Base-by-base conservation (phyloP, 2,329 filamentous ascomycete species). In the Kalmusia sp. region DNA sequence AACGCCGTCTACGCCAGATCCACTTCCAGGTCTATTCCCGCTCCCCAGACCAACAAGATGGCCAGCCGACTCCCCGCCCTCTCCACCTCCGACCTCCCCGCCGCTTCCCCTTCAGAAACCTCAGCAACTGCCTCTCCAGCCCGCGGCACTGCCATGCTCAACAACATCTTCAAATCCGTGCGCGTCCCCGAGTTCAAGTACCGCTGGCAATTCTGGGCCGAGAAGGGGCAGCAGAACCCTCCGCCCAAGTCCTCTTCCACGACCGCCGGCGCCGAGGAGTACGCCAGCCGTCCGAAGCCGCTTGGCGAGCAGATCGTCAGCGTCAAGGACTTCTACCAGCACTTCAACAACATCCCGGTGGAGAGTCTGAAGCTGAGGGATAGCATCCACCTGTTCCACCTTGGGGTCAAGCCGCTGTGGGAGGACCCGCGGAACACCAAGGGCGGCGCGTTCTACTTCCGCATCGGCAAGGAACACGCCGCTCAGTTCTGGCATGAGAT, bases 391-490 rank as follows among this genome's bases (percentile, higher is more conserved):
- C 87, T 93, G 73, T 91, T 90, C 77, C 91, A 91, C 85, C 82
- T 88, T 63, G 87, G 91, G 63, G 90, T 93, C 74, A 89, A 91
- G 79, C 91, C 89, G 17, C 85, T 92, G 37, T 90, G 92, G 82
- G 91, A 93, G 77, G 93, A 98, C 72, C 85, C 90, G 34, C 87
- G 95, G 66, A 97, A 97, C 76, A 81, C 89, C 54, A 83, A 87
- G 57, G 93, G 93, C 47, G 93, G 93, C 44, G 89, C 90, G 72
- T 97, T 92, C 92, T 96, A 92, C 19, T 96, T 98, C 76, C 87
- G 93, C 45, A 88, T 97, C 38, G 87, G 88, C 59, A 96, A 96
- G 80, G 82, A 81, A 57, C 82, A 84, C 31, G 82, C 81, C 2
- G 84, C 86, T 2, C 88, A 88, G 65, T 89, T 91, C 70, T 97